These are phyloP conservation scores for Arthrobotrys megalospora DNA, from an alignment of 2,329 filamentous ascomycete genomes.

Conservation along the genomic window DNA sequence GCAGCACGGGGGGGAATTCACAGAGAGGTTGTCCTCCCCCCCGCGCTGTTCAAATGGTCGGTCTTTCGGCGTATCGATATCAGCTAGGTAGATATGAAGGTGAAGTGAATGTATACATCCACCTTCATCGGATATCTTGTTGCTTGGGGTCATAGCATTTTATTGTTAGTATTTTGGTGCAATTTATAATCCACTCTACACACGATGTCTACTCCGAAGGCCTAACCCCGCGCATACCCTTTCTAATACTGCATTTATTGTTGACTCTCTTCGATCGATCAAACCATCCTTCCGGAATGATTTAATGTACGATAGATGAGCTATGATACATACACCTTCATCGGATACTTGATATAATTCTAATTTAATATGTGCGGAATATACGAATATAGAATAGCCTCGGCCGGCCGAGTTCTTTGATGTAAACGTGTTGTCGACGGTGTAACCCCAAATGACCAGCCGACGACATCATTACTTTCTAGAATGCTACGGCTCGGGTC, in stretches of 20 bases:
- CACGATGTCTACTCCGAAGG: background rate
- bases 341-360: slow-evolving; percentile 3
- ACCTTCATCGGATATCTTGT: slow-evolving; percentile 5
- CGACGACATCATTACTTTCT: background rate
- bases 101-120: background rate
- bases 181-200: slow-evolving; percentile 4
- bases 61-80: background rate
- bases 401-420: background rate
- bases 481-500: background rate
- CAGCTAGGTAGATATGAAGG: background rate
- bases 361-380: background rate
- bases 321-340: background rate
- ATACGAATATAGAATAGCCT: slow-evolving; percentile 8
- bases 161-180: background rate
- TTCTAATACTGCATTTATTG: background rate
- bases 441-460: background rate
- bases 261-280: background rate
- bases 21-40: background rate
- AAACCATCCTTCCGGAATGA: background rate
- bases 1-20: background rate
- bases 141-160: background rate
- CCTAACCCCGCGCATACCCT: background rate
- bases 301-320: background rate
- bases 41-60: slow-evolving; percentile 40
- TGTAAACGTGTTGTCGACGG: background rate